phyloP scores from a whole-genome alignment of 2,329 filamentous ascomycete species.

The Ceratocystis lukuohia region DNA sequence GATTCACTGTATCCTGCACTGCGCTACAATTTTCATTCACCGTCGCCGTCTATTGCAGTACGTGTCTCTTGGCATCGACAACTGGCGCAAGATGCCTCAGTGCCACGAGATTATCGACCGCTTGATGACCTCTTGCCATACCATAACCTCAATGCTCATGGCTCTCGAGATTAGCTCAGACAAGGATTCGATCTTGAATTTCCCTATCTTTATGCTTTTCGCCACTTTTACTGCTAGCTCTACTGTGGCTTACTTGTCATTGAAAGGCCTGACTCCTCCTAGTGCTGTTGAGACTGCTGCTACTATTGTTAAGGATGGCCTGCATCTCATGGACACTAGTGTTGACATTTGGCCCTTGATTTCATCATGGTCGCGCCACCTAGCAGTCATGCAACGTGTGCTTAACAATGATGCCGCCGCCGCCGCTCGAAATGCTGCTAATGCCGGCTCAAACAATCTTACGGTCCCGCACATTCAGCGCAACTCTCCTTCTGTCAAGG shows the following conservation, averaged over 20 bases:
- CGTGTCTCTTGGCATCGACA: slow-evolving; percentile 41
- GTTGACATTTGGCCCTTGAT: slow-evolving; percentile 48
- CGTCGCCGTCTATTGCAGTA: slow-evolving; percentile 45
- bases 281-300: slow-evolving; percentile 44
- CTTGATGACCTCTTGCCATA: slow-evolving; percentile 46
- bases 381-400: slow-evolving; percentile 49
- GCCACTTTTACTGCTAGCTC: slow-evolving; percentile 48
- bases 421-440: slow-evolving; percentile 23
- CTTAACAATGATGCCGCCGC: slow-evolving; percentile 39
- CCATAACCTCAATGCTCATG: slow-evolving; percentile 41
- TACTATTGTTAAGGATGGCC: slow-evolving; percentile 43
- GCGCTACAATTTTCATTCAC: slow-evolving; percentile 47
- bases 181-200: slow-evolving; percentile 45
- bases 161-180: slow-evolving; percentile 43
- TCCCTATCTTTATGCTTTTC: slow-evolving; percentile 51
- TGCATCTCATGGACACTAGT: slow-evolving; percentile 45
- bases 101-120: slow-evolving; percentile 41
- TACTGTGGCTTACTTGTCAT: slow-evolving; percentile 48
- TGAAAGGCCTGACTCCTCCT: slow-evolving; percentile 44
- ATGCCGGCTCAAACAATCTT: slow-evolving; percentile 25
- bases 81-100: slow-evolving; percentile 38
- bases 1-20: slow-evolving; percentile 48
- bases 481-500: slow-evolving; percentile 35
- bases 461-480: slow-evolving; percentile 23
- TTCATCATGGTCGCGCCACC: slow-evolving; percentile 45